phyloP scores from a whole-genome alignment of 352 stramenopile species.

The Aphanomyces astaci region DNA sequence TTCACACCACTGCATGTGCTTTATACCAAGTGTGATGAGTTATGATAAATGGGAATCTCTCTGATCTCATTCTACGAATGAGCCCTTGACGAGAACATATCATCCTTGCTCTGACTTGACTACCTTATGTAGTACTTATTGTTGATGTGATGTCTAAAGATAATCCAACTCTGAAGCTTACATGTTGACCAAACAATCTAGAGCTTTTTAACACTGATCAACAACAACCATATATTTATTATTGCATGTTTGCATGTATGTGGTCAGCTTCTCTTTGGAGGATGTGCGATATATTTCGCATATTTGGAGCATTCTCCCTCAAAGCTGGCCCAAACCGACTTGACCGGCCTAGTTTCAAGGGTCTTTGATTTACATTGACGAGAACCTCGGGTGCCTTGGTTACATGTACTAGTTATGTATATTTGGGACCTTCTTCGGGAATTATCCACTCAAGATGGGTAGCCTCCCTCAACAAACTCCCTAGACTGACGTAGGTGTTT shows the following conservation, averaged over 20 bases:
- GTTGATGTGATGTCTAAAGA: conserved; percentile 67
- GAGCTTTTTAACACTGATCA: conserved; percentile 85
- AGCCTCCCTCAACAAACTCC: conserved; percentile 22
- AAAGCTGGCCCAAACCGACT: conserved; percentile 14
- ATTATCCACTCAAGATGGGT: conserved; percentile 7
- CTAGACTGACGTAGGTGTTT: neutral
- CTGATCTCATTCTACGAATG: conserved; percentile 39
- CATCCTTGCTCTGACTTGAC: conserved; percentile 80
- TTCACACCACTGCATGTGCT: conserved; percentile 13
- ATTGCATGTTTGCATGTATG: conserved; percentile 22
- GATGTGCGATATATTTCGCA: conserved; percentile 22
- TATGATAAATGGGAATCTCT: conserved; percentile 77
- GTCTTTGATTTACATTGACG: conserved; percentile 10
- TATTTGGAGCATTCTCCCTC: conserved; percentile 17
- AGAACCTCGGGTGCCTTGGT: conserved; percentile 23
- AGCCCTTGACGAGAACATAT: conserved; percentile 48
- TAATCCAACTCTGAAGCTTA: conserved; percentile 82
- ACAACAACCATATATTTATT: conserved; percentile 26
- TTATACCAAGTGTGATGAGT: conserved; percentile 57
- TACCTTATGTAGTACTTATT: conserved; percentile 16
- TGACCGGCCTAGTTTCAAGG: conserved; percentile 23
- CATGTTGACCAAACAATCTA: conserved; percentile 59
- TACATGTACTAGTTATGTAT: conserved; percentile 1
- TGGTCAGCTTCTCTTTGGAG: conserved; percentile 22
- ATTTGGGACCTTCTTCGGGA: conserved; percentile 22